Conservation (phyloP, 441 rosid species). For the Cnidoscolus chayamansa region DNA sequence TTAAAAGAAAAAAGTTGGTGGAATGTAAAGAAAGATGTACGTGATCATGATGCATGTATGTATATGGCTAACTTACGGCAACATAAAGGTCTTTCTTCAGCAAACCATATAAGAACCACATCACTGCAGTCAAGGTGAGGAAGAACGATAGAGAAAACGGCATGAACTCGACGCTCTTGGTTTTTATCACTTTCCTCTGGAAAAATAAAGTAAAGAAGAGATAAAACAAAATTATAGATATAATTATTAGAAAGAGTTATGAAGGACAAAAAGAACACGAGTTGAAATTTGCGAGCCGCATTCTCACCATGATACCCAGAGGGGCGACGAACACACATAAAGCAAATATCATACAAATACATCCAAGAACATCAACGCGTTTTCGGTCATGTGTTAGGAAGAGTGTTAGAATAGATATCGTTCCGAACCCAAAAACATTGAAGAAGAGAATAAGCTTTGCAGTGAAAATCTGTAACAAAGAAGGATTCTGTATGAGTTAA, state of each 20-base stretch:
- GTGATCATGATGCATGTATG: neutral
- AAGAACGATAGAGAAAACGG: slow-evolving; percentile 66
- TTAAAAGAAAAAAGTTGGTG: neutral
- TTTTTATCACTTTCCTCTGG: slow-evolving; percentile 73
- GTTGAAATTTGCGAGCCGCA: too few species aligned
- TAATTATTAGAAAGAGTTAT: neutral
- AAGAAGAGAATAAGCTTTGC: slow-evolving; percentile 46
- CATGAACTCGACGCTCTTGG: slow-evolving; percentile 88
- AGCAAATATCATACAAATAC: slow-evolving; percentile 64
- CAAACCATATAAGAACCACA: slow-evolving; percentile 83
- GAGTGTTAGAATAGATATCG: slow-evolving; percentile 38
- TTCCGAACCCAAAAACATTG: slow-evolving; percentile 56
- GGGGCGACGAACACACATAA: slow-evolving; percentile 69
- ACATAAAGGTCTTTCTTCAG: slow-evolving; percentile 55
- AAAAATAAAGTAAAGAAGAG: neutral
- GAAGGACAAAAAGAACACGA: too few species aligned
- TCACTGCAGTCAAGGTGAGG: slow-evolving; percentile 76
- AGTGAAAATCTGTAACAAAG: slow-evolving; percentile 43
- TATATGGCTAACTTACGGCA: slow-evolving; percentile 44
- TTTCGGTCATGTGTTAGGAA: slow-evolving; percentile 33
- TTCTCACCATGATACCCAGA: slow-evolving; percentile 52
- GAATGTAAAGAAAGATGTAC: neutral
- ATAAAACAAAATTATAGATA: neutral
- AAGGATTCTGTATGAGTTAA: neutral
- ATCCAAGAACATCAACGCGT: slow-evolving; percentile 64